Conservation (phyloP, 2,329 filamentous ascomycete species). For the Chalaropsis thielavioides region DNA sequence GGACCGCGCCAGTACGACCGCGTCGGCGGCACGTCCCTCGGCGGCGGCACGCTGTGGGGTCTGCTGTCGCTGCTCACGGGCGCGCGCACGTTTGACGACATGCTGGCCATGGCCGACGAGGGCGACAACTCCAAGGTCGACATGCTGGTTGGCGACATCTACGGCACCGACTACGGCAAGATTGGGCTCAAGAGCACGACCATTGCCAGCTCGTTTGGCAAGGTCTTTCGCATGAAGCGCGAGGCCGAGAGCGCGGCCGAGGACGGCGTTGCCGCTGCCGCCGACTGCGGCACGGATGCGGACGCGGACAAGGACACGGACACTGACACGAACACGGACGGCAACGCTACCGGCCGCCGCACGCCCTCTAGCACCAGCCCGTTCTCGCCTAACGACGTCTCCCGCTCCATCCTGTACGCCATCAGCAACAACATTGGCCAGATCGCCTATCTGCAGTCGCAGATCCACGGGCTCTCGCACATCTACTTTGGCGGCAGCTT, state of each 20-base stretch:
- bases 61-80: constrained; percentile 81
- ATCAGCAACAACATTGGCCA: constrained; percentile 98
- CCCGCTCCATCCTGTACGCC: constrained; percentile 79
- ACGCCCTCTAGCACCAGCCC: constrained; percentile 27
- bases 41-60: constrained; percentile 96
- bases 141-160: constrained; percentile 95
- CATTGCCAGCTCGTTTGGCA: constrained; percentile 92
- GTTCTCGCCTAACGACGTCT: constrained; percentile 76
- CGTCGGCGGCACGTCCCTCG: constrained; percentile 86
- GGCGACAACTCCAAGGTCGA: constrained; percentile 91
- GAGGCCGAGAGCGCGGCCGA: constrained; percentile 62
- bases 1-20: constrained; percentile 75
- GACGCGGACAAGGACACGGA: too few species aligned
- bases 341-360: constrained; percentile 12
- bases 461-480: constrained; percentile 77
- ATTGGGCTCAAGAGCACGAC: constrained; percentile 92
- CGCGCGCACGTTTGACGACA: constrained; percentile 92
- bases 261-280: constrained; percentile 54
- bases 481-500: constrained; percentile 98
- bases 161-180: constrained; percentile 88
- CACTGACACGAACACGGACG: neutral
- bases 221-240: constrained; percentile 85
- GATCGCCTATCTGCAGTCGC: constrained; percentile 92
- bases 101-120: constrained; percentile 78
- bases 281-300: too few species aligned